Base-by-base conservation (phyloP, 306 rosid species). In the Fagus crenata region DNA sequence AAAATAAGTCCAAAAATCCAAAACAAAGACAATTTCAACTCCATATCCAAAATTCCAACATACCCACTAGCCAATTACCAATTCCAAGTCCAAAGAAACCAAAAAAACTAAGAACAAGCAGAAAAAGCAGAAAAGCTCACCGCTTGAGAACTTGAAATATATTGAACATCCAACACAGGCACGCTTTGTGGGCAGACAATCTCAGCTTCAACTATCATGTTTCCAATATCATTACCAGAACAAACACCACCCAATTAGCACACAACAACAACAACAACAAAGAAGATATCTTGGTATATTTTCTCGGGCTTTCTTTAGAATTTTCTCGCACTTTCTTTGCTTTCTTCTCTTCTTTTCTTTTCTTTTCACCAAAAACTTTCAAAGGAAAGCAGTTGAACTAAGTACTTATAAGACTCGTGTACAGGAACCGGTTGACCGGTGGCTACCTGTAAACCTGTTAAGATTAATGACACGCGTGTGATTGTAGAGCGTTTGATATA, bases 151-250 rank as follows among this genome's bases (percentile, higher is more conserved):
- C 77, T 83, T 49, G 84, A 81, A 69, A 85, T 84, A 83, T 77
- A 85, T 63, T 84, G 82, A 40, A 85, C 84, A 78, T 88, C 98
- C 83, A 89, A 65, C 74, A 64, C 87, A 63, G 89, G 83, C 65
- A 85, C 67, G 89, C 64, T 87, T 74, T 84, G 87, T 76, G 81
- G 88, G 75, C 89, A 84, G 53, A 87, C 86, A 74, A 81, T 42
- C 46, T 92, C 87, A 55, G 91, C 89, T 89, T 86, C 96, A 65
- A 90, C 99, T 73, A 90, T 95, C 96, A 93, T 93, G 11, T 83
- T 88, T 64, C 73, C 43, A 32, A 63, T 54, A 81, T 36, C 74
- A 39, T 78, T 64, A 55, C 75, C 72, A 40, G 64, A 17, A 75
- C 17, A n/a, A 75, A 79, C n/a, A 39, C 56, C 54, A 49, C 36